A percentile compares a stretch with the other conserved stretches of the same genome.
Conservation (phyloP, 768 basidiomycete species). For the Termitomyces sp. region DNA sequence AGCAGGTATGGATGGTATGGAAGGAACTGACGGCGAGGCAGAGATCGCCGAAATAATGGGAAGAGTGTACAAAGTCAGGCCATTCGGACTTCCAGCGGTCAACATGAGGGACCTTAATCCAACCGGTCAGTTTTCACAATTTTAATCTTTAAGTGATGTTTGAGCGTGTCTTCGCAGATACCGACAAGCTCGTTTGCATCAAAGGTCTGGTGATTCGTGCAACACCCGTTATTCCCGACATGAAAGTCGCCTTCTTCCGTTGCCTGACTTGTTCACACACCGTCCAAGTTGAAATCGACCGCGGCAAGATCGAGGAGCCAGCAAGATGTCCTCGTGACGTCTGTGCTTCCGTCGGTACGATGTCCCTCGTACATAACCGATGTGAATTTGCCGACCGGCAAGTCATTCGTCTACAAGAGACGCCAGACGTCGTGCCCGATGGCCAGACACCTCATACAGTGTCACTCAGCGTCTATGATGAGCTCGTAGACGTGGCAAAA, state of each 20-base stretch:
- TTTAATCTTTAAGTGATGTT: not conserved
- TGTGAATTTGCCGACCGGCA: slow-evolving; percentile 96
- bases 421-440: slow-evolving; percentile 95
- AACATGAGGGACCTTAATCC: slow-evolving; percentile 98
- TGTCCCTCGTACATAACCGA: slow-evolving; percentile 95
- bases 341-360: slow-evolving; percentile 81
- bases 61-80: slow-evolving; percentile 88
- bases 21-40: slow-evolving; percentile 68
- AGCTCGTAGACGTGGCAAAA: slow-evolving; percentile 93
- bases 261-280: slow-evolving; percentile 95
- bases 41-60: slow-evolving; percentile 87
- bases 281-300: slow-evolving; percentile 94
- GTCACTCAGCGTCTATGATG: slow-evolving; percentile 95
- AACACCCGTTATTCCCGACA: slow-evolving; percentile 97
- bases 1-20: slow-evolving; percentile 69
- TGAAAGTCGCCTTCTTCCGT: slow-evolving; percentile 98
- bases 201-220: slow-evolving; percentile 97
- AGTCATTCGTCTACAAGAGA: slow-evolving; percentile 93
- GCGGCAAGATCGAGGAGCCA: slow-evolving; percentile 97
- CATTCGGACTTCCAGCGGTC: slow-evolving; percentile 75
- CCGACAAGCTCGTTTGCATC: slow-evolving; percentile 94
- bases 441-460: slow-evolving; percentile 99
- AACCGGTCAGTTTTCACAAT: slow-evolving; percentile 49
- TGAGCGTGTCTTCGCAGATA: slow-evolving; percentile 50
- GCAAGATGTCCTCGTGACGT: slow-evolving; percentile 89